Conservation (phyloP, 1,284 basidiomycete species). For the Cryptococcus sp. region DNA sequence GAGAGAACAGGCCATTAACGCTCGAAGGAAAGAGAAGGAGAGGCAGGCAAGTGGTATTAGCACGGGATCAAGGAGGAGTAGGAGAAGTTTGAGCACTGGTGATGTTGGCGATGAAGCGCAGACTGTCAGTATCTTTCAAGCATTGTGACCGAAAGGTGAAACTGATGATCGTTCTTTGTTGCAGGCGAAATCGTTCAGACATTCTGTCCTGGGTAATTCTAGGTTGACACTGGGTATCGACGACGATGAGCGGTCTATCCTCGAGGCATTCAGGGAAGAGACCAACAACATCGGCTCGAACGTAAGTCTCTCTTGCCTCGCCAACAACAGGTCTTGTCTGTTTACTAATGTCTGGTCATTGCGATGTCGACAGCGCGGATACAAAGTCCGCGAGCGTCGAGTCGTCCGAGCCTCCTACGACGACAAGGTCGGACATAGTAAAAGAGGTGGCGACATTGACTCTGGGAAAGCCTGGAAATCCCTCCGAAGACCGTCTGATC, state of each 20-base stretch:
- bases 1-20: conserved; percentile 70
- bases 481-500: conserved; percentile 85
- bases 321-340: too few relatives aligned
- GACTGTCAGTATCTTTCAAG: conserved; percentile 11
- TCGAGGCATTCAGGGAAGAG: conserved; percentile 49
- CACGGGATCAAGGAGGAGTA: conserved; percentile 30
- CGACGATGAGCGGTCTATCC: conserved; percentile 40
- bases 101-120: conserved; percentile 34
- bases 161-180: not conserved
- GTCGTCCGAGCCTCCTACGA: conserved; percentile 82
- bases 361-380: conserved; percentile 54
- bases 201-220: conserved; percentile 19
- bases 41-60: conserved; percentile 49
- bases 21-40: conserved; percentile 62
- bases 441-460: conserved; percentile 73
- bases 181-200: conserved; percentile 21
- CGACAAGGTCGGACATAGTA: conserved; percentile 68
- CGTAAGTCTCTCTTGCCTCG: conserved; percentile 26
- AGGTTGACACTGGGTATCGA: conserved; percentile 47
- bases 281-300: conserved; percentile 42
- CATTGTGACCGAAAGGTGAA: too few relatives aligned
- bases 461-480: conserved; percentile 82
- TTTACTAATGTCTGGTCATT: not conserved
- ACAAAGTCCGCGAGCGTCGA: conserved; percentile 66
- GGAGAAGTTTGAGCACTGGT: conserved; percentile 47